Base-by-base conservation (phyloP, 2,329 filamentous ascomycete genomes). In the Teratosphaeria destructans region DNA sequence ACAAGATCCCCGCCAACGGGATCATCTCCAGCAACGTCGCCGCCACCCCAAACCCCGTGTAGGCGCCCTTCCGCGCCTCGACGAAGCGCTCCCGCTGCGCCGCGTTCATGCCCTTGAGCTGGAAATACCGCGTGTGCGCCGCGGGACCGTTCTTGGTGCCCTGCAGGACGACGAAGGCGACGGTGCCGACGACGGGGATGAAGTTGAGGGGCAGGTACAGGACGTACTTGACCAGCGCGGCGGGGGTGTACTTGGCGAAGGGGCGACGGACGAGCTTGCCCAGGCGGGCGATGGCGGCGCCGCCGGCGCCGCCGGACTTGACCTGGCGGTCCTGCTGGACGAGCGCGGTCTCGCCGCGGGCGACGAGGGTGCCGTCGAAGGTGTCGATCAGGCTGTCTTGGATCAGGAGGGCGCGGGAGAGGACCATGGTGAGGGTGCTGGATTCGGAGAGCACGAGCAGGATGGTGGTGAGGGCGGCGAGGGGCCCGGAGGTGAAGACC, bases 121-220 rank as follows among this genome's bases (percentile, higher is more conserved):
- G 89, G 73, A 96, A 96, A 62, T 96, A 96, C 75, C 94, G 73
- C 3, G 73, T 71, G 69, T 84, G 81, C 43, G 79, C 77, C 0
- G 76, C 76, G 49, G 84, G 83, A 2, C 81, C 84, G 29, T 76
- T 71, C 60, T 77, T 78, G 67, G 73, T 73, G 19, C 75, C 77
- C 73, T 96, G 90, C 16, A 95, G 72, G 32, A 88, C 72, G 37
- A 96, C 81, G 73, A 95, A 97, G 4, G 91, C 77, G 7, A 85
- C 77, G 0, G 92, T 96, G 5, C 93, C 93, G 19, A 96, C 83
- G 0, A 96, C 81, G 0, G 93, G 93, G 57, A 97, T 91, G 71
- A 96, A 91, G 77, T 96, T 97, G 62, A 97, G 80, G 11, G 93
- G 92, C 52, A 96, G 79, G 71, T 95, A 94, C 76, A 96, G 83